Evolutionary conservation across 257 asterid genomes (phyloP).

Genomic region (Solanum appendiculatum): DNA sequence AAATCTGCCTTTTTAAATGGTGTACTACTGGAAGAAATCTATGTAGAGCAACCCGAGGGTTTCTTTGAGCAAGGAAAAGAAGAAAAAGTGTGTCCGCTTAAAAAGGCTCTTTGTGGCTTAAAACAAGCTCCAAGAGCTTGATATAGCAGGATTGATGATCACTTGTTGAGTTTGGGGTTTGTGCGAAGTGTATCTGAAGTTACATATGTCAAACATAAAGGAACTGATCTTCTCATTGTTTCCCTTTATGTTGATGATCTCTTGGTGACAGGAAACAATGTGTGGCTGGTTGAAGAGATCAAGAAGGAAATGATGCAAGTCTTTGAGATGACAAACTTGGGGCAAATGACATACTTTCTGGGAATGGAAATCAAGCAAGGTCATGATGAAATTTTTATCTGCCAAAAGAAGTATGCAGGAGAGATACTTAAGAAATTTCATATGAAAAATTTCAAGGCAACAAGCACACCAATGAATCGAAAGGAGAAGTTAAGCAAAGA

Average conservation of each 20-base stretch:
- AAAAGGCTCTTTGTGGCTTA: neutral
- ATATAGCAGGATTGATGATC: neutral
- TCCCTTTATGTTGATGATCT: neutral
- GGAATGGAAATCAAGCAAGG: neutral
- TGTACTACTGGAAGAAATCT: neutral
- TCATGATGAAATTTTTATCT: no score
- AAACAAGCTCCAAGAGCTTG: neutral
- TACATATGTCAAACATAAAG: neutral
- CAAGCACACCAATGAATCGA: neutral
- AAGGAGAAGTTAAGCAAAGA: neutral
- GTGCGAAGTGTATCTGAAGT: neutral
- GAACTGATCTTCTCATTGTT: neutral
- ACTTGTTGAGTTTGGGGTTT: neutral
- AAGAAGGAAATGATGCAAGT: neutral
- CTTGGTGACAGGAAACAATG: neutral
- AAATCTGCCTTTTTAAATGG: neutral
- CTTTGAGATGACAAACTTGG: neutral
- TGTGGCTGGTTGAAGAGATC: neutral
- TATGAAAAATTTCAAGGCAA: neutral
- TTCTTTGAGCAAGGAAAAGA: neutral
- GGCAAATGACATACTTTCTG: neutral
- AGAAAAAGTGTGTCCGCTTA: neutral
- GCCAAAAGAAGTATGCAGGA: neutral
- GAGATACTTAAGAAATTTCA: neutral
- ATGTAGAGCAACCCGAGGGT: neutral